These are phyloP conservation scores for Neurospora cerealis DNA, from an alignment of 495 filamentous ascomycete genomes.

Conservation along the genomic window DNA sequence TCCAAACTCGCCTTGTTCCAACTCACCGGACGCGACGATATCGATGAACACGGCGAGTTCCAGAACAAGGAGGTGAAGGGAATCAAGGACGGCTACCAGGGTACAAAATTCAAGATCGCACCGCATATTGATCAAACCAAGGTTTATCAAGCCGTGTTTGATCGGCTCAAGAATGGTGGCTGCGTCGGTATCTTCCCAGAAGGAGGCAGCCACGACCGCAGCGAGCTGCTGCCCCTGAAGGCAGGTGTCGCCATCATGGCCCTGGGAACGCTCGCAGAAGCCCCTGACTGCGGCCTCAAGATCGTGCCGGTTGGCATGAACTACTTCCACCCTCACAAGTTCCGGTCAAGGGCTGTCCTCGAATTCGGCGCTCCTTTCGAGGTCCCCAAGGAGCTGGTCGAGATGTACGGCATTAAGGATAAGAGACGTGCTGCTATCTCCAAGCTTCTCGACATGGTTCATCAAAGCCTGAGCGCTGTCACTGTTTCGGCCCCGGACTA, in stretches of 20 bases:
- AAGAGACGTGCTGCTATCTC: constrained; percentile 78
- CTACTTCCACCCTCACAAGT: constrained; percentile 99
- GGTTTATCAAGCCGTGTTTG: constrained; percentile 90
- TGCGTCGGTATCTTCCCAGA: constrained; percentile 97
- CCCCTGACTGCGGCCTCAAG: constrained; percentile 83
- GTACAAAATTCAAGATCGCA: constrained; percentile 74
- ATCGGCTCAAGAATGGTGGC: constrained; percentile 66
- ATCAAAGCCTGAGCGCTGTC: constrained; percentile 73
- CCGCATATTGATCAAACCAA: constrained; percentile 90
- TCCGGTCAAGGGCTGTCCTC: constrained; percentile 89
- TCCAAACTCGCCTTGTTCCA: constrained; percentile 58
- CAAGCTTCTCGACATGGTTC: constrained; percentile 72
- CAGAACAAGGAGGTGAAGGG: constrained; percentile 41
- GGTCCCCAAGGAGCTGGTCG: constrained; percentile 68
- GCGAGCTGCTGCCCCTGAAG: constrained; percentile 88
- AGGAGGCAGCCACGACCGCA: constrained; percentile 93
- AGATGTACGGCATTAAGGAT: constrained; percentile 65
- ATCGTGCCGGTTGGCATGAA: constrained; percentile 99
- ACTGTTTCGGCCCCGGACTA: constrained; percentile 93
- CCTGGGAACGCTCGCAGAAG: constrained; percentile 78
- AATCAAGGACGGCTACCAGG: constrained; percentile 52
- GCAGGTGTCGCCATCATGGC: constrained; percentile 98
- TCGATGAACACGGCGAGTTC: constrained; percentile 47
- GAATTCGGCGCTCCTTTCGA: constrained; percentile 89
- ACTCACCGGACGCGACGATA: constrained; percentile 66